Evolutionary conservation across 768 basidiomycete genomes (phyloP).

Genomic region (Pleurotus cornucopiae): DNA sequence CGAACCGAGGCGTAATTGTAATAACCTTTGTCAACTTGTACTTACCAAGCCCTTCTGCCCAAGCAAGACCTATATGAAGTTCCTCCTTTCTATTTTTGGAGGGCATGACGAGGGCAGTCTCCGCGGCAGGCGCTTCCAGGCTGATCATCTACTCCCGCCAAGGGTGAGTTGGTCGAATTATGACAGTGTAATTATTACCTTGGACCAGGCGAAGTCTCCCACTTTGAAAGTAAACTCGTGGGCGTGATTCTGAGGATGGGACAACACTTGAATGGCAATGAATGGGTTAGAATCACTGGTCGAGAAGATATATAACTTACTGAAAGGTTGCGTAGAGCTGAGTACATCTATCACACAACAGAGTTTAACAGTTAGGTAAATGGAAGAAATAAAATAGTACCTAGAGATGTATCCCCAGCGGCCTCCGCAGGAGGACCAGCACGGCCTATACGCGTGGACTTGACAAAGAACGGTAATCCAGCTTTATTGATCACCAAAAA

Average conservation of each 20-base stretch:
- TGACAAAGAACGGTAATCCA: constrained; percentile 73
- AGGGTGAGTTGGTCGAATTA: constrained; percentile 1
- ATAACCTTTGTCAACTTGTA: constrained; percentile 96
- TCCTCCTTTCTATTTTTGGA: constrained; percentile 63
- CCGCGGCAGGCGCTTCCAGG: constrained; percentile 90
- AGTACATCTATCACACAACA: constrained; percentile 34
- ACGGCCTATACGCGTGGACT: constrained; percentile 57
- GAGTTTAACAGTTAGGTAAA: constrained; percentile 10
- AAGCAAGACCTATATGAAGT: constrained; percentile 83
- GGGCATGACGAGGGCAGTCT: constrained; percentile 72
- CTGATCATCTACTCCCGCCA: constrained; percentile 57
- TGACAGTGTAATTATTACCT: constrained; percentile 34
- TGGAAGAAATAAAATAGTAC: constrained; percentile 30
- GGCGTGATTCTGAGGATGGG: constrained; percentile 73
- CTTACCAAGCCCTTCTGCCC: constrained; percentile 93
- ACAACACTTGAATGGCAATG: constrained; percentile 58
- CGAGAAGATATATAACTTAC: constrained; percentile 43
- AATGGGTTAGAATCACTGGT: constrained; percentile 5
- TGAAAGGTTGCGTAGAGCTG: constrained; percentile 64
- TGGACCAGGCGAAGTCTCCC: constrained; percentile 86
- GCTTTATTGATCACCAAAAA: constrained; percentile 94
- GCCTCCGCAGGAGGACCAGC: constrained; percentile 67
- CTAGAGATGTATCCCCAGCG: constrained; percentile 73
- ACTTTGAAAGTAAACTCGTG: constrained; percentile 82
- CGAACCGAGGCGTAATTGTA: constrained; percentile 85